Evolutionary conservation across 2,329 filamentous ascomycete species (phyloP), one percentile per base, ranked within the genome.

Genomic region (Penicillium sp.): DNA sequence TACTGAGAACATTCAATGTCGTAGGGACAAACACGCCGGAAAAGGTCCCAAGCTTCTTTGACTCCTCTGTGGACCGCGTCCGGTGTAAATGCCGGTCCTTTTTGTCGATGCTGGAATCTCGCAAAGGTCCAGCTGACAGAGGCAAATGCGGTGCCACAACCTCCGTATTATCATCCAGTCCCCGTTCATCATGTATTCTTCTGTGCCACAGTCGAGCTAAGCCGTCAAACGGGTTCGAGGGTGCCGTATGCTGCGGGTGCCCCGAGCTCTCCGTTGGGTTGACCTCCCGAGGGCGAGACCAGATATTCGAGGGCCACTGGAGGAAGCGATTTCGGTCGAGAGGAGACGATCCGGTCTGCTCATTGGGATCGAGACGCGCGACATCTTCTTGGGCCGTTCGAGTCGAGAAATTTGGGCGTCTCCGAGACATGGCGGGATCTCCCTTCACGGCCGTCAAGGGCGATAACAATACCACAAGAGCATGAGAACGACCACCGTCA

Each of bases 1-100:
- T 95, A 63, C 89, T 92, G 59, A 95, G 75, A 38, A 95, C 90
- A 70, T 94, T 95, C 60, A 95, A 77, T 55, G 87, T 92, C n/a
- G 90, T 90, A 1, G 90, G 90, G 14, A 95, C 88, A 69, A 91
- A 95, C 43, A 95, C 88, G 7, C 88, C 88, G 4, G 85, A 89
- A 59, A 90, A 84, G 8, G 84, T 86, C 33, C 88, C 88, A 51
- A 95, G 78, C 73, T 94, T 94, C 61, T 80, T 74, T 14, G 68
- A 71, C 45, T 57, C 60, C 40, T 69, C 67, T 18, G 53, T 49
- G 20, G 60, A 45, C 30, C 63, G 64, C 51, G 56, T 25, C 33
- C 64, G 64, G 42, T 66, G 61, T 20, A 53, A 54, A 51, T 52
- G 50, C 47, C 61, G 66, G 45, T 70, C 69, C 55, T 66, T 72